Conservation (phyloP, 2,329 filamentous ascomycete species). For the Diaporthe humulicola region DNA sequence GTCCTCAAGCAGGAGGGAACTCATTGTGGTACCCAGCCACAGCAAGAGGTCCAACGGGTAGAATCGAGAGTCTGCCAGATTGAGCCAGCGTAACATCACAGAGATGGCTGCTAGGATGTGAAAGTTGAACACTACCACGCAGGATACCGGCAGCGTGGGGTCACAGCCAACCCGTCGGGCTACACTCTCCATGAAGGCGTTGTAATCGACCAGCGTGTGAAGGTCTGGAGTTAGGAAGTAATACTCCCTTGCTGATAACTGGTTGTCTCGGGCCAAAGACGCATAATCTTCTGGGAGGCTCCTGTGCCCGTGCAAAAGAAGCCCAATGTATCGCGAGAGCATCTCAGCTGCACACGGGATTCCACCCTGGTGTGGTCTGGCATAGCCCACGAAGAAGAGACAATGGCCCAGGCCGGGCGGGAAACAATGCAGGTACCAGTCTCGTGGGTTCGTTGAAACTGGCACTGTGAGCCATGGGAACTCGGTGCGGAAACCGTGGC, state of each 20-base stretch:
- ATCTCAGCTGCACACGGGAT: slow-evolving; percentile 8
- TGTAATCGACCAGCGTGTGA: slow-evolving; percentile 15
- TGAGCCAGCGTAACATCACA: background rate
- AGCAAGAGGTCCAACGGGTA: background rate
- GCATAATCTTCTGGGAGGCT: background rate
- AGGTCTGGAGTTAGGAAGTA: slow-evolving; percentile 13
- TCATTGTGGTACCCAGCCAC: background rate
- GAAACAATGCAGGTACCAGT: slow-evolving; percentile 3
- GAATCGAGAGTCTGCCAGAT: background rate
- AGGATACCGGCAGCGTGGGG: background rate
- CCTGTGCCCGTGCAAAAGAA: background rate
- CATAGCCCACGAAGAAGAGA: slow-evolving; percentile 3
- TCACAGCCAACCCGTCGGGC: slow-evolving; percentile 1
- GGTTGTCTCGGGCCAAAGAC: background rate
- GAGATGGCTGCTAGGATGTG: background rate
- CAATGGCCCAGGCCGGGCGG: background rate
- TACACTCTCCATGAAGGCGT: slow-evolving; percentile 10
- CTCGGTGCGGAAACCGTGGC: background rate
- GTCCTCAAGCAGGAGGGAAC: background rate
- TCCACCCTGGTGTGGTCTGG: background rate
- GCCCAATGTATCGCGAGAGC: slow-evolving; percentile 8
- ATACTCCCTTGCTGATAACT: background rate
- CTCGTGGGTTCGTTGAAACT: background rate
- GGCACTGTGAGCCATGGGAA: background rate
- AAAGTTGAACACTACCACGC: background rate